phyloP scores from a whole-genome alignment of 768 basidiomycete species.

The Agaricus bisporus region DNA sequence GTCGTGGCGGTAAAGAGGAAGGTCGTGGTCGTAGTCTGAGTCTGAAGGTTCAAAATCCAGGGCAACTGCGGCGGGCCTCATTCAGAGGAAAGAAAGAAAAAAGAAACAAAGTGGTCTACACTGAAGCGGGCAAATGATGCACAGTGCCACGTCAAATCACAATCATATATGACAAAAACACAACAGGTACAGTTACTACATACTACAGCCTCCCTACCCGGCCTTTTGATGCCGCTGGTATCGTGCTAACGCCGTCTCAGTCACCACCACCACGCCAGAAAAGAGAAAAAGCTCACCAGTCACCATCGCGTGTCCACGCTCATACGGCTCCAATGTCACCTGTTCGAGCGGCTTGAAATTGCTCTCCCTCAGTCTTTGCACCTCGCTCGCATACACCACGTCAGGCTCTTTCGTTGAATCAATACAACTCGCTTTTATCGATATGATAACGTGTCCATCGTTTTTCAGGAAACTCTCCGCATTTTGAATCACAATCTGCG shows the following conservation, averaged over 20 bases:
- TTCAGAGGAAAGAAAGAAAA: conserved; percentile 26
- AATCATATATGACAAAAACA: neutral
- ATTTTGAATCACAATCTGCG: conserved; percentile 91
- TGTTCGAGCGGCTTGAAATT: conserved; percentile 95
- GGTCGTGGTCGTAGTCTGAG: conserved; percentile 53
- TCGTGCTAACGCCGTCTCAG: conserved; percentile 13
- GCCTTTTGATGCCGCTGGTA: conserved; percentile 20
- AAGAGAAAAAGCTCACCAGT: conserved; percentile 44
- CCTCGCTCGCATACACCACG: conserved; percentile 84
- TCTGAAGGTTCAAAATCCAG: conserved; percentile 64
- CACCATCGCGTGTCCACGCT: conserved; percentile 89
- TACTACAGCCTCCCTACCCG: conserved; percentile 6
- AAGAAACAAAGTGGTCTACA: neutral
- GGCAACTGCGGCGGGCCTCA: conserved; percentile 61
- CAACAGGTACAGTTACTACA: neutral
- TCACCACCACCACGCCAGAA: neutral
- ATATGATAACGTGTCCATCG: conserved; percentile 87
- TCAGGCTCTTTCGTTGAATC: conserved; percentile 93
- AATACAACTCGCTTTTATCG: conserved; percentile 98
- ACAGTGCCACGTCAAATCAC: conserved; percentile 5
- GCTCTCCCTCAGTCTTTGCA: conserved; percentile 67
- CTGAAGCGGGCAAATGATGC: neutral
- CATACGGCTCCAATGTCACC: conserved; percentile 91
- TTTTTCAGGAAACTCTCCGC: conserved; percentile 96
- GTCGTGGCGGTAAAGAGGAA: conserved; percentile 8